Base-by-base conservation (phyloP, 163 green algal genomes). In the Chlamydomonas reinhardtii region DNA sequence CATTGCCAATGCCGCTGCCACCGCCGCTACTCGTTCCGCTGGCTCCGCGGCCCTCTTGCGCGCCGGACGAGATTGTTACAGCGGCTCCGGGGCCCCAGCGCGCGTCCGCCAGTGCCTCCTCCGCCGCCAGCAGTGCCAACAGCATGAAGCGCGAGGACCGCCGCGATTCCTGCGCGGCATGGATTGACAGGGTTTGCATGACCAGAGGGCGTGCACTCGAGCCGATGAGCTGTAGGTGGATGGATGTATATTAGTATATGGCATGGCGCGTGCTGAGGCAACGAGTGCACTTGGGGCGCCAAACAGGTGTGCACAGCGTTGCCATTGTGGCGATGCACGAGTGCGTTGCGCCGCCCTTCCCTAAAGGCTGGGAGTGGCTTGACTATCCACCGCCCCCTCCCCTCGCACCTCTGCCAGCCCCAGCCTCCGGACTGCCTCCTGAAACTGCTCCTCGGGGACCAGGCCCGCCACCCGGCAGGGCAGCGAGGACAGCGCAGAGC, bases 41-140 rank as follows among this genome's bases (percentile, higher is more conserved):
- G 48, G 11, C 48, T 1, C 48, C 69, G 31, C 29, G 11, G 2
- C 20, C 31, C 19, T 56, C 12, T 1, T 2, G 48, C 19, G 48
- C 48, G 9, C 12, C 48, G 1, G 12, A 9, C 14, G 43, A 16
- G 11, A 20, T 14, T 17, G 12, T 14, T 19, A 14, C 48, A 20
- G 48, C 48, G 9, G 48, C 48, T 17, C 48, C 48, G 11, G 68
- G 64, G 64, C 76, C 43, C 94, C 94, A 97, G 1, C 82, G 74
- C 14, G 94, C 94, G 90, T 97, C 93, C n/a, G 77, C 59, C 52
- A 91, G 73, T 22, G 90, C 93, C 90, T 97, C 94, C 37, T 87
- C 84, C 31, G 96, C 95, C 64, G 97, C 96, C 31, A 90, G 59
- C 32, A 96, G 75, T 0, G 94, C 93, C 87, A 93, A 95, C 11